Evolutionary conservation across 169 alveolate species (phyloP).

Genomic region (Prorocentrum cordatum): DNA sequence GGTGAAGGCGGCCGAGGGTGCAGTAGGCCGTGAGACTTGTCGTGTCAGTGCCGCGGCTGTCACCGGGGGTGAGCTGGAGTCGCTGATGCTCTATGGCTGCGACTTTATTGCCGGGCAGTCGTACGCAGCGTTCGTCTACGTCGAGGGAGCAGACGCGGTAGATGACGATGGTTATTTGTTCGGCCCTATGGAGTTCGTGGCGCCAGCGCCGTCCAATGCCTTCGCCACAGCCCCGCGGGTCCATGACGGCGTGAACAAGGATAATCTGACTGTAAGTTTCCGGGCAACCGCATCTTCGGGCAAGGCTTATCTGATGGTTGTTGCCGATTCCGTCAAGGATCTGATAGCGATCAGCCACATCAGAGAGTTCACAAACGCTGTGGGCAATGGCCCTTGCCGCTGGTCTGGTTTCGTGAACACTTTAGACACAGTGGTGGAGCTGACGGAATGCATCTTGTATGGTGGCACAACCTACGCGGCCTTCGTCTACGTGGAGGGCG

Average conservation of each 20-base stretch:
- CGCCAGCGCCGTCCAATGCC: conserved; percentile 18
- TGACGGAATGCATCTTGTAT: conserved; percentile 14
- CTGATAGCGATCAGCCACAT: not conserved
- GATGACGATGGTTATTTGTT: conserved; percentile 1
- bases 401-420: not conserved
- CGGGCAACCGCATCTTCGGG: conserved; percentile 12
- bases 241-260: not conserved
- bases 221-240: not conserved
- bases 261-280: conserved; percentile 19
- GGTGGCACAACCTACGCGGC: conserved; percentile 20
- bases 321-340: conserved; percentile 1
- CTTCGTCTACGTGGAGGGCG: conserved; percentile 54
- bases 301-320: conserved; percentile 37
- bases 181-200: conserved; percentile 8
- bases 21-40: conserved; percentile 24
- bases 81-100: not conserved
- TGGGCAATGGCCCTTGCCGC: conserved; percentile 36
- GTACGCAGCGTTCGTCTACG: conserved; percentile 54
- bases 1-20: conserved; percentile 47
- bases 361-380: not conserved
- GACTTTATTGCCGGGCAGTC: not conserved
- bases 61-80: not conserved
- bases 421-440: not conserved
- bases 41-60: conserved; percentile 11
- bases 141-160: not conserved